Percentiles rank a stretch among this genome's conserved stretches.
Evolutionary conservation across 768 basidiomycete genomes (phyloP).

Genomic region (Pisolithus albus): DNA sequence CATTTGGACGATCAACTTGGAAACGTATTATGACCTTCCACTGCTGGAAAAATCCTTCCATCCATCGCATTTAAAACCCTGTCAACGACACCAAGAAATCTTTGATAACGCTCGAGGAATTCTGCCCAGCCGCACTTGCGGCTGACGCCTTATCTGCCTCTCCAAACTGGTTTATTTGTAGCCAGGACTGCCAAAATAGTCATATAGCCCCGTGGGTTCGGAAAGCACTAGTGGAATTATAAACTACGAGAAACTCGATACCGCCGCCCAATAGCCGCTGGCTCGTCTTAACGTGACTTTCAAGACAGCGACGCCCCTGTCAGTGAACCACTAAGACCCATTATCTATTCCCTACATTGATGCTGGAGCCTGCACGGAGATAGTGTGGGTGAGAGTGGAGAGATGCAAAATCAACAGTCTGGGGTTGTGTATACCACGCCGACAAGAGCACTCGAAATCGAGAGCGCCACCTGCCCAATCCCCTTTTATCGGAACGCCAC

Average conservation of each 20-base stretch:
- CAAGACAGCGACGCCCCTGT: conserved; percentile 55
- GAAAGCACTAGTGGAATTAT: neutral
- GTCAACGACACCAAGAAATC: too few species aligned
- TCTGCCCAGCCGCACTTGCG: too few species aligned
- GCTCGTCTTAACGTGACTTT: conserved; percentile 17
- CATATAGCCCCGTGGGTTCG: conserved; percentile 1
- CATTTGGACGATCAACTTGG: too few species aligned
- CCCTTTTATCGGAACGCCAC: too few species aligned
- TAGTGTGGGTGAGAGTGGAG: too few species aligned
- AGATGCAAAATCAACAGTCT: too few species aligned
- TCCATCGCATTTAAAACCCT: too few species aligned
- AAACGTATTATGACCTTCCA: conserved; percentile 24
- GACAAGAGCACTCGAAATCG: too few species aligned
- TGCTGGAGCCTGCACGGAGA: conserved; percentile 24
- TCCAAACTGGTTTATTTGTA: neutral
- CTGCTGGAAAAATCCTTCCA: conserved; percentile 32
- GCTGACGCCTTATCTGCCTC: too few species aligned
- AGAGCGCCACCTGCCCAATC: too few species aligned
- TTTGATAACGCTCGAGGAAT: too few species aligned
- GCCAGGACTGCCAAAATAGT: neutral
- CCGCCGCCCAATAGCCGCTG: conserved; percentile 53
- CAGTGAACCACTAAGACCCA: conserved; percentile 51
- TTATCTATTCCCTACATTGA: neutral
- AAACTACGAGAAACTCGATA: conserved; percentile 41
- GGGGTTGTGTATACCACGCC: too few species aligned